Conservation (phyloP, 768 basidiomycete genomes). For the Kwoniella pini region DNA sequence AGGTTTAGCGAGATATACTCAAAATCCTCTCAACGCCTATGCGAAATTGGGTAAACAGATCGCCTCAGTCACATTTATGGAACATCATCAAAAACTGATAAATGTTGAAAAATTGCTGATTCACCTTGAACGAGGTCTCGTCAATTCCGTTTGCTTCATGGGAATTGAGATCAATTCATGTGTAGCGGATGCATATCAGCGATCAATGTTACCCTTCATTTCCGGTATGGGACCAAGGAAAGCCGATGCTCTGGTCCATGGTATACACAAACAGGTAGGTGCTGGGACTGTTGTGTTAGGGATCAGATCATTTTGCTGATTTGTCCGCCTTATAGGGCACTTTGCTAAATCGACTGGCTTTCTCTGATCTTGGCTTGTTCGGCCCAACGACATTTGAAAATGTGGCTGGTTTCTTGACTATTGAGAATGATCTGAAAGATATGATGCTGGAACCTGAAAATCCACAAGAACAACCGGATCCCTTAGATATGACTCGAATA, state of each 20-base stretch:
- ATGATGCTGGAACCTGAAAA: constrained; percentile 64
- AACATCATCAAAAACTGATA: constrained; percentile 85
- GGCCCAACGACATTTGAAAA: constrained; percentile 90
- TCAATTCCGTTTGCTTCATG: constrained; percentile 86
- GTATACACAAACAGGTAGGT: constrained; percentile 73
- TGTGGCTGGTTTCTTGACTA: constrained; percentile 64
- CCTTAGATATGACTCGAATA: constrained; percentile 90
- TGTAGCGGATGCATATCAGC: constrained; percentile 83
- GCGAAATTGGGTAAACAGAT: constrained; percentile 85
- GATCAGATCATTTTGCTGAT: no score
- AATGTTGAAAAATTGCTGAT: constrained; percentile 78
- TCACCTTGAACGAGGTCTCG: constrained; percentile 80
- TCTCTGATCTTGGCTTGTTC: constrained; percentile 75
- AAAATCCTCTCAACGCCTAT: constrained; percentile 92
- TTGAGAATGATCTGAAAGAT: constrained; percentile 66
- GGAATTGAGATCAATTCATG: constrained; percentile 97
- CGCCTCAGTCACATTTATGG: constrained; percentile 75
- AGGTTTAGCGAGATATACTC: constrained; percentile 86
- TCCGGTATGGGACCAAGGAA: constrained; percentile 94
- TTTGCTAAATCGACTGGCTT: constrained; percentile 82
- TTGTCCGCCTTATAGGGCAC: constrained; percentile 82
- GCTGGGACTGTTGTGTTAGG: no score
- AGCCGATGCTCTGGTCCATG: constrained; percentile 71
- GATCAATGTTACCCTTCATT: constrained; percentile 81
- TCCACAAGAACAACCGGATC: constrained; percentile 74